Conservation (phyloP, 306 rosid species). For the Oemleria cerasiformis region DNA sequence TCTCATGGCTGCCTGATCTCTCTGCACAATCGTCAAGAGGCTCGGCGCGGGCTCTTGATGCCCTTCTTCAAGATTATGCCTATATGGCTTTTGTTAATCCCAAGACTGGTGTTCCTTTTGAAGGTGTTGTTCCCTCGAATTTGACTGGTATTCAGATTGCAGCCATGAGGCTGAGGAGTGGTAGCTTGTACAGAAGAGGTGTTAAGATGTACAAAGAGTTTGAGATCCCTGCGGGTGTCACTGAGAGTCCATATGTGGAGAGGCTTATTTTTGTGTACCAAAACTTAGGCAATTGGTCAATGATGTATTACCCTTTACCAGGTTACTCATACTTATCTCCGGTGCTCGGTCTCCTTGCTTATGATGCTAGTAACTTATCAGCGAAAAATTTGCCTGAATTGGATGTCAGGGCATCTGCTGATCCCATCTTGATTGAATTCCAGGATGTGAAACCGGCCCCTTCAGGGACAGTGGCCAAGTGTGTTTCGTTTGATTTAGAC, state of each 20-base stretch:
- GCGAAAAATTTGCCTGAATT: conserved; percentile 53
- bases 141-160: conserved; percentile 38
- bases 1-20: conserved; percentile 38
- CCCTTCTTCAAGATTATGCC: conserved; percentile 44
- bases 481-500: conserved; percentile 57
- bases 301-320: conserved; percentile 50
- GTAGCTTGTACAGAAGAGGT: conserved; percentile 79
- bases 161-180: conserved; percentile 55
- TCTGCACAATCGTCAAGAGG: conserved; percentile 39
- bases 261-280: conserved; percentile 94
- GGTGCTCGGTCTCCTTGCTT: conserved; percentile 80
- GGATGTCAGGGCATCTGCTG: conserved; percentile 34
- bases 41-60: conserved; percentile 20
- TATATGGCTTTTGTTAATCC: conserved; percentile 33
- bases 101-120: conserved; percentile 28
- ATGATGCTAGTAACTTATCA: conserved; percentile 54
- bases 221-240: conserved; percentile 47
- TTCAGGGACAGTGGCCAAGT: conserved; percentile 44
- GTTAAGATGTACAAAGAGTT: conserved; percentile 57
- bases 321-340: conserved; percentile 74
- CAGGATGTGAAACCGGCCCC: conserved; percentile 44
- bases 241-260: conserved; percentile 57
- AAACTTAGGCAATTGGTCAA: conserved; percentile 67
- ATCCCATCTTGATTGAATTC: conserved; percentile 59
- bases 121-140: conserved; percentile 32